Conservation (phyloP, 2,329 filamentous ascomycete species). For the Aspergillus carbonarius region DNA sequence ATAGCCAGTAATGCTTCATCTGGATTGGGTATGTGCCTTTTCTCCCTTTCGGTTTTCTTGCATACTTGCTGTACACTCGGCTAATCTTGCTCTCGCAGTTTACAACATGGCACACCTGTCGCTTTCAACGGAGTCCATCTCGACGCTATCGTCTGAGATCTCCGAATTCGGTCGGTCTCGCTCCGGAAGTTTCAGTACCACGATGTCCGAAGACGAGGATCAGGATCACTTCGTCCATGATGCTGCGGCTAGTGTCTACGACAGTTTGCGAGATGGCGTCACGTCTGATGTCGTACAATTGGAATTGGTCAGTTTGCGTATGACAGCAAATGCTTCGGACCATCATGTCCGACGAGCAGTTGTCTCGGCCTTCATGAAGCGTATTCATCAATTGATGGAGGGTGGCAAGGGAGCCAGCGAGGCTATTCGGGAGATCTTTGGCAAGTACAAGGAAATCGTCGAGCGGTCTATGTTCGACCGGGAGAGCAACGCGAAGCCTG, state of each 20-base stretch:
- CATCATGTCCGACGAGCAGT: conserved; percentile 84
- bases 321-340: conserved; percentile 87
- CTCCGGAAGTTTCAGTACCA: conserved; percentile 70
- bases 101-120: conserved; percentile 53
- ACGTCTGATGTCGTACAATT: conserved; percentile 83
- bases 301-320: conserved; percentile 89
- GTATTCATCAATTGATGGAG: conserved; percentile 69
- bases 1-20: conserved; percentile 60
- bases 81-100: conserved; percentile 32
- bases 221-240: conserved; percentile 77
- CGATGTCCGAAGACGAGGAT: conserved; percentile 63
- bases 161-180: conserved; percentile 56
- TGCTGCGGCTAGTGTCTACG: conserved; percentile 80
- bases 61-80: background rate
- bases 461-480: conserved; percentile 61
- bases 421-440: conserved; percentile 64
- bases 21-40: conserved; percentile 32
- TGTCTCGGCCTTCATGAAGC: conserved; percentile 79
- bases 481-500: conserved; percentile 52
- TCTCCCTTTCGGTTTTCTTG: background rate
- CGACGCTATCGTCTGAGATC: conserved; percentile 60
- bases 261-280: conserved; percentile 72
- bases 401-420: conserved; percentile 59
- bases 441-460: conserved; percentile 62
- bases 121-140: conserved; percentile 57